phyloP scores from a whole-genome alignment of 345 rosid genomes.

The Euclidium syriacum region DNA sequence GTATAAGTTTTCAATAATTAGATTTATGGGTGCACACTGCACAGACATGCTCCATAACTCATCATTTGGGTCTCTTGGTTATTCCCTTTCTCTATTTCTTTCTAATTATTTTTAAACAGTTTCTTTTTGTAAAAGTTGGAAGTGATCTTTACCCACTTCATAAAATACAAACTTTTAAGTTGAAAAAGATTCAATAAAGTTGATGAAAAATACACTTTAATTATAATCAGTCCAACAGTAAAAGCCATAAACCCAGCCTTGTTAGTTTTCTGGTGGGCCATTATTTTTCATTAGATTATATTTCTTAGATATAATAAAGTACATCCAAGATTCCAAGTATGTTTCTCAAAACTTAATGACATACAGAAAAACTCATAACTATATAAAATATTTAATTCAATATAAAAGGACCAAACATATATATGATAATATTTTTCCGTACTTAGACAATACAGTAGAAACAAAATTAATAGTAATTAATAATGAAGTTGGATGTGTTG shows the following conservation, averaged over 20 bases:
- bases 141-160: slow-evolving; percentile 26
- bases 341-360: background rate
- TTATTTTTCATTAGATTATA: background rate
- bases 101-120: background rate
- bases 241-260: slow-evolving; percentile 34
- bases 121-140: slow-evolving; percentile 25
- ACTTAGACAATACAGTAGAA: no score
- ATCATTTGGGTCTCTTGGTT: slow-evolving; percentile 17
- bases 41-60: slow-evolving; percentile 25
- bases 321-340: background rate
- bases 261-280: slow-evolving; percentile 22
- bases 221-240: slow-evolving; percentile 31
- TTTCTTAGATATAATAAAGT: background rate
- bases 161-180: slow-evolving; percentile 6
- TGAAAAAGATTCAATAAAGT: slow-evolving; percentile 19
- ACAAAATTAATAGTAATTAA: background rate
- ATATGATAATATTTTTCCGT: background rate
- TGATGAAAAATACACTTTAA: slow-evolving; percentile 17
- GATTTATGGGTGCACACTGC: slow-evolving; percentile 16
- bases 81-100: background rate
- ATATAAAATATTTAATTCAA: background rate
- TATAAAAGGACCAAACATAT: background rate
- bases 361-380: background rate
- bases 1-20: slow-evolving; percentile 7
- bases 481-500: background rate